Evolutionary conservation across 2,329 filamentous ascomycete species (phyloP).

Genomic region (Neoascochyta sp.): DNA sequence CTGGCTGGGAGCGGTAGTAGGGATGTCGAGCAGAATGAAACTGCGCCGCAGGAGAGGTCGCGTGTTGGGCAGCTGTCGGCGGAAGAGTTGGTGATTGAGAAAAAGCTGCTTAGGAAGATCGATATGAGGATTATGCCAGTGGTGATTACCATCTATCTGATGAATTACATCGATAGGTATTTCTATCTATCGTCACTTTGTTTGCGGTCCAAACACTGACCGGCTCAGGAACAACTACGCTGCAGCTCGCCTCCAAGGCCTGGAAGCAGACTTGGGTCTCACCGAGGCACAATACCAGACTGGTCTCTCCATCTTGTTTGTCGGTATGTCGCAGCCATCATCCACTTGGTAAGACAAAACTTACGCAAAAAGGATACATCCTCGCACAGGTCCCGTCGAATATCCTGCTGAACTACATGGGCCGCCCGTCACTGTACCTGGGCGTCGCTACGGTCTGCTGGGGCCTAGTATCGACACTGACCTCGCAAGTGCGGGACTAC

Average conservation of each 20-base stretch:
- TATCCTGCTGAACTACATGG: constrained; percentile 51
- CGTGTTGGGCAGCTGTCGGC: constrained; percentile 16
- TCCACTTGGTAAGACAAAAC: too few species aligned
- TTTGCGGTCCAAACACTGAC: neutral
- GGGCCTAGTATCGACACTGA: constrained; percentile 44
- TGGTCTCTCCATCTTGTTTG: constrained; percentile 51
- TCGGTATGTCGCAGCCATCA: constrained; percentile 52
- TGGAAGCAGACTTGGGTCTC: constrained; percentile 19
- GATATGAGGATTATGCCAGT: constrained; percentile 28
- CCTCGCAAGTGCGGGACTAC: constrained; percentile 46
- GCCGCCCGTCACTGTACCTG: constrained; percentile 54
- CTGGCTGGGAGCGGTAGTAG: constrained; percentile 6
- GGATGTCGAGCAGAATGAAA: constrained; percentile 13
- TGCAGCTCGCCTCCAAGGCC: constrained; percentile 22
- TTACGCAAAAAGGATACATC: constrained; percentile 48
- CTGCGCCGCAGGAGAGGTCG: constrained; percentile 7
- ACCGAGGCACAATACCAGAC: constrained; percentile 17
- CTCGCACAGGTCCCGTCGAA: constrained; percentile 62
- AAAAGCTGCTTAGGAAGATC: constrained; percentile 29
- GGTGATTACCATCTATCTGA: constrained; percentile 26
- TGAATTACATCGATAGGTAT: constrained; percentile 27
- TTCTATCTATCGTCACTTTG: neutral
- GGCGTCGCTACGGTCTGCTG: constrained; percentile 46
- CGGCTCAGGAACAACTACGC: constrained; percentile 24
- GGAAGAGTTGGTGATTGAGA: constrained; percentile 26